These are phyloP conservation scores for Cyclocybe aegerita DNA, from an alignment of 768 basidiomycete species.

Conservation along the genomic window DNA sequence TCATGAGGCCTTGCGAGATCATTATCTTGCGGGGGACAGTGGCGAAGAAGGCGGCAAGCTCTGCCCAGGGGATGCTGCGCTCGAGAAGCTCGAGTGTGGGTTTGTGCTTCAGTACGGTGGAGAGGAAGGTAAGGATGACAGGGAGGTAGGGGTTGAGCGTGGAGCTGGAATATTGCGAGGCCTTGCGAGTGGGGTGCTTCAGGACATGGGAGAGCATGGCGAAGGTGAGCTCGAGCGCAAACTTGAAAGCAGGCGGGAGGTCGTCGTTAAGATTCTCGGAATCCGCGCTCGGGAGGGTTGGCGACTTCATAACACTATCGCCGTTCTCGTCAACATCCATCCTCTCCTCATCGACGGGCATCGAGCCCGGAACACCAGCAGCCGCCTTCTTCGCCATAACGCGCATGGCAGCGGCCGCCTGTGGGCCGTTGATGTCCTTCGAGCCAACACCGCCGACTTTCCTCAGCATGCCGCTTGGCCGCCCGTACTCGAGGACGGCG, in stretches of 20 bases:
- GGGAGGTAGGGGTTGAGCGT: constrained; percentile 86
- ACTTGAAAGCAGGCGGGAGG: constrained; percentile 64
- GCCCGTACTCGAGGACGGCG: constrained; percentile 86
- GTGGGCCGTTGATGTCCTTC: constrained; percentile 32
- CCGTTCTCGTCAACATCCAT: constrained; percentile 31
- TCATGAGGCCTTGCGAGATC: constrained; percentile 41
- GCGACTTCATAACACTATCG: constrained; percentile 22
- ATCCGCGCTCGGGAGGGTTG: constrained; percentile 30
- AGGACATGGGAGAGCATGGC: constrained; percentile 74
- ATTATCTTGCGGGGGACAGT: constrained; percentile 55
- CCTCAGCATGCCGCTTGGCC: constrained; percentile 66
- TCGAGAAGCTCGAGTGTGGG: constrained; percentile 65
- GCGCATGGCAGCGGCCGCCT: constrained; percentile 38
- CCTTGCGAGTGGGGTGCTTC: constrained; percentile 56
- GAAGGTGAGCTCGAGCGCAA: constrained; percentile 79
- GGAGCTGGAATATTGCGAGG: constrained; percentile 53
- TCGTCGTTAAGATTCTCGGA: constrained; percentile 39
- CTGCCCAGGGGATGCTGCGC: constrained; percentile 82
- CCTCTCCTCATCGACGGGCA: constrained; percentile 50
- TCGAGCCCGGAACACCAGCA: constrained; percentile 26
- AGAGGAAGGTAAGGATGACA: constrained; percentile 84
- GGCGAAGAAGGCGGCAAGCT: constrained; percentile 64
- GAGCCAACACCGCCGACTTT: constrained; percentile 54
- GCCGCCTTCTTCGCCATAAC: constrained; percentile 50
- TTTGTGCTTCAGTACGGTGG: constrained; percentile 68